phyloP scores from a whole-genome alignment of 106 monocot genomes.

The Xerophyta viscosa region DNA sequence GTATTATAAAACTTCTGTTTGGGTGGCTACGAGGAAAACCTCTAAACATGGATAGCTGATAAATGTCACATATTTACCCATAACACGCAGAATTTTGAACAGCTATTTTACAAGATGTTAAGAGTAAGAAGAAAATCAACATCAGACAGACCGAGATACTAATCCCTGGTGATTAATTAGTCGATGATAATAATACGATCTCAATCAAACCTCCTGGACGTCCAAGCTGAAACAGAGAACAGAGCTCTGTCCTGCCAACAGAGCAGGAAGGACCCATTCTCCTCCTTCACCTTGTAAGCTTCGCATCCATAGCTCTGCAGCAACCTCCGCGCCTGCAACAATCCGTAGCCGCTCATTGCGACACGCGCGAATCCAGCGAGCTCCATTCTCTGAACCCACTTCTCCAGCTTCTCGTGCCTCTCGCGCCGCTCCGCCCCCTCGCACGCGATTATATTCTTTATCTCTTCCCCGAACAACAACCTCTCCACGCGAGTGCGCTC shows the following conservation, averaged over 20 bases:
- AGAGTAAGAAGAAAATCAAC: too few relatives aligned
- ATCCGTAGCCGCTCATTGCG: conserved; percentile 33
- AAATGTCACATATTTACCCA: neutral
- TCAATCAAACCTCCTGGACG: conserved; percentile 40
- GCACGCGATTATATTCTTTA: conserved; percentile 50
- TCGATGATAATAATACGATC: neutral
- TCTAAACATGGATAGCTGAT: too few relatives aligned
- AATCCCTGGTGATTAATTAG: too few relatives aligned
- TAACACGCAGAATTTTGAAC: neutral
- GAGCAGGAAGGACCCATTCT: conserved; percentile 36
- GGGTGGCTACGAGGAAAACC: too few relatives aligned
- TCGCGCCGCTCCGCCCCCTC: conserved; percentile 66
- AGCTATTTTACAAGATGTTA: too few relatives aligned
- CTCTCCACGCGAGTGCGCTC: conserved; percentile 58
- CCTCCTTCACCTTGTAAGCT: conserved; percentile 43
- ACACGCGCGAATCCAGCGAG: conserved; percentile 38
- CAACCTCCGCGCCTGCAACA: conserved; percentile 43
- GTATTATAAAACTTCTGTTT: too few relatives aligned
- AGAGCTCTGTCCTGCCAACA: conserved; percentile 64
- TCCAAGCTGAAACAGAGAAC: conserved; percentile 68
- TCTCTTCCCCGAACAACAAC: conserved; percentile 61
- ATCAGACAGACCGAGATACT: too few relatives aligned
- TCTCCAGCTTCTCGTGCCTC: conserved; percentile 62
- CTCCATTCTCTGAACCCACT: conserved; percentile 45
- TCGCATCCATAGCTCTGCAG: conserved; percentile 44